Base-by-base conservation (phyloP, 1,139 yeast genomes). In the Taphrina betulina region DNA sequence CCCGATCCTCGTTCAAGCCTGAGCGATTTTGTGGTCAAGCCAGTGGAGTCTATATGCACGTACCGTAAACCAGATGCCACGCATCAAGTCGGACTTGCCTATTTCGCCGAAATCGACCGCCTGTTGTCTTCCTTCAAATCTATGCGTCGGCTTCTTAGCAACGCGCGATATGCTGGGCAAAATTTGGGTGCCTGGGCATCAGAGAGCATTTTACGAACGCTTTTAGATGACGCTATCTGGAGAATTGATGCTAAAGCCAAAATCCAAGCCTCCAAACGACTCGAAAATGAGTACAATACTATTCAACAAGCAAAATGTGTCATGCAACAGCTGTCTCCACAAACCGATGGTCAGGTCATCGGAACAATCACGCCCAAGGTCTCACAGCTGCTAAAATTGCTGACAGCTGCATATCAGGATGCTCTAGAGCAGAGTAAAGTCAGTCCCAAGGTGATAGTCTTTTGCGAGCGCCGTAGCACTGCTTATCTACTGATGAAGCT, bases 381-480 rank as follows among this genome's bases (percentile, higher is more conserved):
- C 3, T 28, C 36, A 10, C 22, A 20, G 16, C 43, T 59, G 10
- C 24, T 57, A 7, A 31, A 42, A 7, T 26, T 59, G 16, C 33
- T 58, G 16, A 38, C 19, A 8, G 31, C 34, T 8, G 29, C 40
- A 3, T 57, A 45, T 17, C 20, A 12, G 40, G 54, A 28, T 2
- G 54, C 43, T 17, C 12, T 20, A 8, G 44, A 40, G 7, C 16
- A n/a, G 5, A 26, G 31, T 26, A 38, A 17, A 5, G 3, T 42
- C 5, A 24, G 33, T 4, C 54, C 54, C 3, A 41, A 31, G n/a
- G 43, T 40, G 20, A 31, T 59, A 20, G 44, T 59, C 17, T 59
- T 59, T 31, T 58, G 57, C 20, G 57, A 57, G 26, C 36, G 56
- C 8, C 53, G 60, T 7, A 50, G 31, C 22, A 58, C 61, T 3